Evolutionary conservation across 768 basidiomycete genomes (phyloP), one percentile per base, ranked within the genome.

Genomic region (Bullera alba): DNA sequence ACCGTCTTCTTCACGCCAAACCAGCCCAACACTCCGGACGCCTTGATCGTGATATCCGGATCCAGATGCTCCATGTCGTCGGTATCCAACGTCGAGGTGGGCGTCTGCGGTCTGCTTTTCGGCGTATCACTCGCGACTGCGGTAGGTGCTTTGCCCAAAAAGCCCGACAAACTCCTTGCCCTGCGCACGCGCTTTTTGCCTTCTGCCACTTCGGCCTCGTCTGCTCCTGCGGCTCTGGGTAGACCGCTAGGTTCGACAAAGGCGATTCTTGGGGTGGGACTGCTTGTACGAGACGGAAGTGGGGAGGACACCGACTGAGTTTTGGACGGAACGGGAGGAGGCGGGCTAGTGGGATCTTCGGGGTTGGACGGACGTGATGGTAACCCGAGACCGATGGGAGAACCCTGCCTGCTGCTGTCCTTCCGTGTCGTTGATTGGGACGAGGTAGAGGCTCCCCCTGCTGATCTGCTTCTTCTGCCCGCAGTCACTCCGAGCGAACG

Each of bases 281-380:
- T 69, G 16, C 21, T 21, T 12, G 60, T 51, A 5, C 63, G 45
- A 2, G 59, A 58, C 14, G 63, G 66, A 21, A 63, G 51, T 0
- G 67, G 67, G 16, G 67, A 65, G 19, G 63, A 65, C 5, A 69
- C 67, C 5, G 61, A 59, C 44, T 58, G 58, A n/a, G 42, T 19
- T 47, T 60, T 64, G 3, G 53, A 35, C 0, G 61, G 61, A 16
- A 61, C 36, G 16, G 58, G 57, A 15, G 58, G 60, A 22, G 57
- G 48, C 15, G 44, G 28, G 19, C 38, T 46, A 19, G 42, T 43
- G 17, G 17, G 27, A 48, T 47, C n/a, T 32, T 35, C 15, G 7
- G 23, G 14, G n/a, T n/a, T 28, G 23, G 22, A 48, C 53, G 14
- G 30, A n/a, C n/a, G n/a, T n/a, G n/a, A n/a, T n/a, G 67, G 67